A percentile compares a stretch with the other conserved stretches of the same genome.
Conservation (phyloP, 2,329 filamentous ascomycete species). For the Colletotrichum trifolii region DNA sequence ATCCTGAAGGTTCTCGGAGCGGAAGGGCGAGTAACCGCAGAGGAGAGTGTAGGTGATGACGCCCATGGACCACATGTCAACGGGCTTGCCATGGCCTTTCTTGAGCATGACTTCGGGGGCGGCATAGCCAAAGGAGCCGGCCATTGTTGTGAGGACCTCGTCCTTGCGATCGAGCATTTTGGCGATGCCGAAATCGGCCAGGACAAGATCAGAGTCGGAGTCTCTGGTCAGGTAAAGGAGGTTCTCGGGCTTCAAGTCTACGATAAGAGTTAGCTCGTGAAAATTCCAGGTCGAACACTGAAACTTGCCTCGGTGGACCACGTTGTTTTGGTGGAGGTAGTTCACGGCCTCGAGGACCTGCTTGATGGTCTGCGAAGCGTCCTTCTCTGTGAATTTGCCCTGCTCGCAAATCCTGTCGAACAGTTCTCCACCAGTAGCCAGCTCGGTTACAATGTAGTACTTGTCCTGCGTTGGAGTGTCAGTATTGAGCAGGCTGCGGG, state of each 20-base stretch:
- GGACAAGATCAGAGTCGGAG: slow-evolving; percentile 83
- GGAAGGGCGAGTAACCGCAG: slow-evolving; percentile 98
- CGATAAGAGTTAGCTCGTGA: slow-evolving; percentile 25
- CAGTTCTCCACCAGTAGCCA: slow-evolving; percentile 94
- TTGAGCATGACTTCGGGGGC: slow-evolving; percentile 99
- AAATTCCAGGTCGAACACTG: not conserved
- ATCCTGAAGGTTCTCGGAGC: slow-evolving; percentile 91
- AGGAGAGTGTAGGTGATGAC: slow-evolving; percentile 99
- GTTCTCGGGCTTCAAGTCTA: slow-evolving; percentile 98
- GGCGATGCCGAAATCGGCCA: slow-evolving; percentile 98
- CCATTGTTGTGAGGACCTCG: slow-evolving; percentile 97
- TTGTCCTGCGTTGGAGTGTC: slow-evolving; percentile 76
- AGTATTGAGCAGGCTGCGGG: slow-evolving; percentile 14
- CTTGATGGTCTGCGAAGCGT: slow-evolving; percentile 93
- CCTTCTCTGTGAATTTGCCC: slow-evolving; percentile 98
- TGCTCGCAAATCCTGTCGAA: slow-evolving; percentile 99
- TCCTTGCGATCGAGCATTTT: slow-evolving; percentile 95
- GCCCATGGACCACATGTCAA: slow-evolving; percentile 99
- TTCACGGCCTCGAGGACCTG: slow-evolving; percentile 93
- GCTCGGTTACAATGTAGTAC: slow-evolving; percentile 98
- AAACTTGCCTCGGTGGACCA: slow-evolving; percentile 87
- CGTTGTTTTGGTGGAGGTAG: slow-evolving; percentile 93
- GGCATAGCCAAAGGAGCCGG: slow-evolving; percentile 96
- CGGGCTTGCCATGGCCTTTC: slow-evolving; percentile 95
- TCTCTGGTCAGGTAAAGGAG: slow-evolving; percentile 89